phyloP scores from a whole-genome alignment of 2,329 filamentous ascomycete genomes.

The Neocatenulostroma microsporum region DNA sequence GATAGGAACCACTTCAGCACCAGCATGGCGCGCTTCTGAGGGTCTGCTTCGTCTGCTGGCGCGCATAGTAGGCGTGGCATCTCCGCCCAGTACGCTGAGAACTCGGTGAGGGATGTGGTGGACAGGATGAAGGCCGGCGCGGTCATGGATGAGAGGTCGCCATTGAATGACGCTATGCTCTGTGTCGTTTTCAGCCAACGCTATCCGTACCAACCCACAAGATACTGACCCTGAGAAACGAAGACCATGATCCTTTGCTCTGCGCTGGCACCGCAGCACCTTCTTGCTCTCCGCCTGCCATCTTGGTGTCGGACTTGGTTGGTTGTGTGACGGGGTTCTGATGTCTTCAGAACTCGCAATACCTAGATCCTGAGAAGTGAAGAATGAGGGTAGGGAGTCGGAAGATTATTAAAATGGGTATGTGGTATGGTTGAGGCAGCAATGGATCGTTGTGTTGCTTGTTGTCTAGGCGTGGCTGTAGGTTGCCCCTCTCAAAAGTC shows the following conservation, averaged over 20 bases:
- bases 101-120: constrained; percentile 49
- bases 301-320: too few species aligned
- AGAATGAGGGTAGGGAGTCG: too few species aligned
- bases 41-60: constrained; percentile 68
- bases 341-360: too few species aligned
- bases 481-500: too few species aligned
- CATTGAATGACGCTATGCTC: constrained; percentile 50
- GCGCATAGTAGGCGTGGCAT: constrained; percentile 64
- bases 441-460: too few species aligned
- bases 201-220: not conserved
- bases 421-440: too few species aligned
- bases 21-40: constrained; percentile 71
- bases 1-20: constrained; percentile 97
- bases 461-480: too few species aligned
- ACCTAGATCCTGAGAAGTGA: too few species aligned
- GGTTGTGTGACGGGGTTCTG: too few species aligned
- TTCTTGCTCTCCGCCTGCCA: constrained; percentile 24
- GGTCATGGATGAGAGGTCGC: constrained; percentile 50
- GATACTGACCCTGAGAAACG: constrained; percentile 40
- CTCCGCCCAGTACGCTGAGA: constrained; percentile 52
- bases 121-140: constrained; percentile 50
- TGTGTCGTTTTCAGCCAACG: constrained; percentile 12
- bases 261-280: constrained; percentile 40
- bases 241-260: constrained; percentile 42
- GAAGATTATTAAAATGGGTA: too few species aligned